A percentile compares a stretch with the other conserved stretches of the same genome.
Conservation (phyloP, 805 yeast species). For the Metschnikowia colocasiae region DNA sequence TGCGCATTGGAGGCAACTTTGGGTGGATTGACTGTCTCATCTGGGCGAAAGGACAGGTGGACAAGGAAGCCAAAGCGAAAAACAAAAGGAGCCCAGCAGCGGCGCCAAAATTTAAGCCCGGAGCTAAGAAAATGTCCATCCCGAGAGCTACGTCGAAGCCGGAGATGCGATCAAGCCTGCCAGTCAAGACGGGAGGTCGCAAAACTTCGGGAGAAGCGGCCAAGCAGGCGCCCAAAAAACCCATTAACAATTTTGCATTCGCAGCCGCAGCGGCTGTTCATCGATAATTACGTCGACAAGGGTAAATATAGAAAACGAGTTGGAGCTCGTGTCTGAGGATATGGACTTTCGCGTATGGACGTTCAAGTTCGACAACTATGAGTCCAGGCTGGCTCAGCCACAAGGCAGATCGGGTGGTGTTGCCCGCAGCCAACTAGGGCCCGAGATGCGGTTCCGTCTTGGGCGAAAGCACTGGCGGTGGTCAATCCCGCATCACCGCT, state of each 20-base stretch:
- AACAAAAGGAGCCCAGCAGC: neutral
- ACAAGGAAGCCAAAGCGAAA: constrained; percentile 8
- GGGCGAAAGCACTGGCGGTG: no score
- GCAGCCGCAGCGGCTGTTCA: constrained; percentile 47
- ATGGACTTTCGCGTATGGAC: no score
- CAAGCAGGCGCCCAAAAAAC: constrained; percentile 6
- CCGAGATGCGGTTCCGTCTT: no score
- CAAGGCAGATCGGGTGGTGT: no score
- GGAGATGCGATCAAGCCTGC: neutral
- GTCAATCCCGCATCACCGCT: no score
- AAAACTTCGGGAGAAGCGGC: constrained; percentile 1
- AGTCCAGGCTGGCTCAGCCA: no score
- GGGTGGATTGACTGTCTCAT: constrained; percentile 71
- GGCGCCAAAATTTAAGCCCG: neutral
- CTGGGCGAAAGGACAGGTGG: constrained; percentile 55
- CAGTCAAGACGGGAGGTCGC: constrained; percentile 1
- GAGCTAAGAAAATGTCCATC: neutral
- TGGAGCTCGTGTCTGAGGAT: no score
- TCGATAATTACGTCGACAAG: constrained; percentile 4
- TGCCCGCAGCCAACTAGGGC: no score
- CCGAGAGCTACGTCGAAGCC: neutral
- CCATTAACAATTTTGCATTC: constrained; percentile 36
- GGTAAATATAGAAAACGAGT: neutral
- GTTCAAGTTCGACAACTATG: no score
- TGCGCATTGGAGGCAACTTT: constrained; percentile 45